Evolutionary conservation across 108 stramenopile genomes (phyloP).

Genomic region (Cylindrotheca closterium): DNA sequence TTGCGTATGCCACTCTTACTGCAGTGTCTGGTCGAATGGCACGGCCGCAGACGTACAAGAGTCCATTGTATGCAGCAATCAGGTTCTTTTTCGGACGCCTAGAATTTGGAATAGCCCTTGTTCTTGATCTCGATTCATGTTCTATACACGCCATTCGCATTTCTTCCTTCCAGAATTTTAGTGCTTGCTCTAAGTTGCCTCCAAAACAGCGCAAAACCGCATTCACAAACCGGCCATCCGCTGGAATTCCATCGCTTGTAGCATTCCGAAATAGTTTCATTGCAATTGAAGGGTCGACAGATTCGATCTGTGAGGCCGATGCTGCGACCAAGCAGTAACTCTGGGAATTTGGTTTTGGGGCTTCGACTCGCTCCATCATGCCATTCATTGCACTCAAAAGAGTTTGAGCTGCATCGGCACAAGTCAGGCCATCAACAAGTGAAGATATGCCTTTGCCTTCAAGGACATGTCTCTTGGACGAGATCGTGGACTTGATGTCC

Average conservation of each 20-base stretch:
- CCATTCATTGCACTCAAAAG: conserved; percentile 52
- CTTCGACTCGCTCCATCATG: neutral
- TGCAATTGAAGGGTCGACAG: neutral
- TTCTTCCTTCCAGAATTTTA: conserved; percentile 64
- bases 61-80: conserved; percentile 79
- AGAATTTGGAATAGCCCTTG: too few species aligned
- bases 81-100: conserved; percentile 58
- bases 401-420: conserved; percentile 38
- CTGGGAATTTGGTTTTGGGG: conserved; percentile 64
- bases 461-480: neutral
- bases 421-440: conserved; percentile 48
- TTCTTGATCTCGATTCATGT: conserved; percentile 18
- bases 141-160: conserved; percentile 53
- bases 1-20: conserved; percentile 66
- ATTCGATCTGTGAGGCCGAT: conserved; percentile 32
- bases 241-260: conserved; percentile 23
- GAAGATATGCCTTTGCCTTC: conserved; percentile 1
- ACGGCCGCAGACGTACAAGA: conserved; percentile 74
- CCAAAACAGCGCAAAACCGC: conserved; percentile 79
- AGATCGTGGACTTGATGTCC: neutral
- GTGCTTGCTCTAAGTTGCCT: conserved; percentile 60
- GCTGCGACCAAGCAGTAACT: conserved; percentile 74
- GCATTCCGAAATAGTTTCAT: conserved; percentile 40
- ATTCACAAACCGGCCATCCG: conserved; percentile 81
- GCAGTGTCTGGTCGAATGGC: conserved; percentile 74